These are phyloP conservation scores for Aegilops speltoides DNA, from an alignment of 176 grass and related monocot genomes.

Conservation along the genomic window DNA sequence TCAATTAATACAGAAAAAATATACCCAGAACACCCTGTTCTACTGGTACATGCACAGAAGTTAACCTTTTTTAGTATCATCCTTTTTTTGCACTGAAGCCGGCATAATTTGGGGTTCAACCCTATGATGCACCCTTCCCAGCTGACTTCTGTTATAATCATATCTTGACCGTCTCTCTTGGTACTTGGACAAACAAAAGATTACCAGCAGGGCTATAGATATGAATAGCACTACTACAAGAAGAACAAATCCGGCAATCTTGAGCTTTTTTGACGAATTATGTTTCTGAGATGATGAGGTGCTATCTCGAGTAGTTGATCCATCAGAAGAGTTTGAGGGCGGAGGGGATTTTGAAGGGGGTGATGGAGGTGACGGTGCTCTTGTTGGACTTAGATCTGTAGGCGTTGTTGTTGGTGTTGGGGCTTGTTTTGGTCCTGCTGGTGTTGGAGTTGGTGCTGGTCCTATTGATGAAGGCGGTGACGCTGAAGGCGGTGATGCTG, in stretches of 20 bases:
- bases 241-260: constrained; percentile 83
- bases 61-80: constrained; percentile 59
- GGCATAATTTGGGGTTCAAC: constrained; percentile 48
- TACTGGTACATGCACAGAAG: neutral
- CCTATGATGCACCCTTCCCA: constrained; percentile 44
- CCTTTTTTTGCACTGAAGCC: constrained; percentile 42
- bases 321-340: constrained; percentile 36
- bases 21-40: neutral
- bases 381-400: constrained; percentile 24
- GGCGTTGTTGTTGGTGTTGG: constrained; percentile 45
- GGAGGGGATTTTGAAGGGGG: constrained; percentile 48
- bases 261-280: constrained; percentile 56
- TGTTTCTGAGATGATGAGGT: constrained; percentile 45
- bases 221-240: constrained; percentile 62
- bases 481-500: constrained; percentile 59
- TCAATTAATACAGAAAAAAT: constrained; percentile 3
- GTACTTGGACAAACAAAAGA: constrained; percentile 86
- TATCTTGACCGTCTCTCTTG: constrained; percentile 64
- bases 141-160: constrained; percentile 54
- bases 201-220: constrained; percentile 49
- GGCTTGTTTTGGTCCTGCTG: constrained; percentile 44
- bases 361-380: constrained; percentile 37
- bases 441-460: constrained; percentile 45
- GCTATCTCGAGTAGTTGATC: constrained; percentile 43
- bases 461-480: constrained; percentile 45